phyloP scores from a whole-genome alignment of 2,329 filamentous ascomycete species.

The Phialocephala sp. region DNA sequence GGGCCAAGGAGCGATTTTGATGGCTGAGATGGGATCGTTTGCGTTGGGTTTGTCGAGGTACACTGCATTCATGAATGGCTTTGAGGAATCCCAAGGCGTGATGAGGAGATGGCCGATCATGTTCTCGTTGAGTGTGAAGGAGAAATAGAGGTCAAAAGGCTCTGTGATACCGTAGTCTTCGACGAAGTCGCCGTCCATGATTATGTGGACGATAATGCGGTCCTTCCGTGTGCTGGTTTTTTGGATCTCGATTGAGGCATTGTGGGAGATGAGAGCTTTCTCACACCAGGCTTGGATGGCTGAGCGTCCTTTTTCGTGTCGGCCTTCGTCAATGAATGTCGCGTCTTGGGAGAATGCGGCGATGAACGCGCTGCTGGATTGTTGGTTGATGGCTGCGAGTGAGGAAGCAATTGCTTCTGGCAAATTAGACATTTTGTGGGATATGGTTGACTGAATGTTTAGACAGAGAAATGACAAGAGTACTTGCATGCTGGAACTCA shows the following conservation, averaged over 20 bases:
- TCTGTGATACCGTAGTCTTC: constrained; percentile 21
- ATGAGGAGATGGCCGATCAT: constrained; percentile 15
- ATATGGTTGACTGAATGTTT: neutral
- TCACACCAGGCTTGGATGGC: constrained; percentile 17
- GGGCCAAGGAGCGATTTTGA: constrained; percentile 25
- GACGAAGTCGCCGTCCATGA: constrained; percentile 26
- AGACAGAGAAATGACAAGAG: neutral
- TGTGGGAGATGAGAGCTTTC: constrained; percentile 18
- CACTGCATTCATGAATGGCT: constrained; percentile 20
- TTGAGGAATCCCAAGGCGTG: constrained; percentile 15
- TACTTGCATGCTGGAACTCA: neutral
- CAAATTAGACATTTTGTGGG: neutral
- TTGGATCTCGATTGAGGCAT: constrained; percentile 19
- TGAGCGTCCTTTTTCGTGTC: constrained; percentile 1
- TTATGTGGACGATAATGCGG: constrained; percentile 18
- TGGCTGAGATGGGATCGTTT: constrained; percentile 28
- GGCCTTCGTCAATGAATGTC: constrained; percentile 22
- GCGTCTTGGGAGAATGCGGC: constrained; percentile 14
- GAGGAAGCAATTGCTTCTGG: constrained; percentile 6
- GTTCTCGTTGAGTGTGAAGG: constrained; percentile 13
- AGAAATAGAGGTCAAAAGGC: constrained; percentile 19
- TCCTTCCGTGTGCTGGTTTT: neutral
- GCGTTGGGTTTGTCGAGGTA: constrained; percentile 15
- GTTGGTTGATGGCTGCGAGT: constrained; percentile 18
- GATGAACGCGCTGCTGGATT: constrained; percentile 10